Base-by-base conservation (phyloP, 257 asterid genomes). In the Anisodus acutangulus region DNA sequence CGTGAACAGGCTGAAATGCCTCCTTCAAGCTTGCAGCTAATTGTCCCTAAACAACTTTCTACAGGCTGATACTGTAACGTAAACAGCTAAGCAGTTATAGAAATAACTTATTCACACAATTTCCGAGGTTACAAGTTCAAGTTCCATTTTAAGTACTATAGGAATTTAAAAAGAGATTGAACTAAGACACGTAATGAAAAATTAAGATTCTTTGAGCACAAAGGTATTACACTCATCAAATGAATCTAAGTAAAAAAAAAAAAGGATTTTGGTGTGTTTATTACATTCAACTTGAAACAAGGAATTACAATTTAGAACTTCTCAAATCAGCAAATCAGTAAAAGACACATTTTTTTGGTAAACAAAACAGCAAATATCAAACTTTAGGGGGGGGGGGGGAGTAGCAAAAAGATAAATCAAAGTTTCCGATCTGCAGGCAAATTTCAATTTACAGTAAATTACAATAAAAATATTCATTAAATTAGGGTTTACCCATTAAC, bases 401-500 rank as follows among this genome's bases (percentile, higher is more conserved):
- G 53, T 16, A 69, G 53, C 78, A 69, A 69, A 70, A 41, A 72
- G 22, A 5, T 47, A 7, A 51, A 76, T 53, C 26, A 51, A 53
- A 53, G 63, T 51, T 1, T 11, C 81, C 47, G 81, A 76, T 76
- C 81, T 76, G 47, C 47, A 51, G 10, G 22, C 3, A 3, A 74
- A 22, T 74, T 49, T 12, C 13, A 76, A 76, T 22, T 6, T 3
- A 12, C 13, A 76, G 22, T 76, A 9, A 72, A 71, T 31, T n/a
- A 60, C 19, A 72, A n/a, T 45, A n/a, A n/a, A 17, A 71, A 31
- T 22, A 94, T 10, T 53, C 16, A n/a, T 43, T 3, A 78, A 57
- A 82, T 9, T 10, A 17, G 19, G 86, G 80, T 39, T 68, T 90
- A 94, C 98, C 98, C 98, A 87, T 90, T 92, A 45, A 92, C 93